phyloP scores from a whole-genome alignment of 2,329 filamentous ascomycete genomes.

The Sporothrix pseudoabietina region DNA sequence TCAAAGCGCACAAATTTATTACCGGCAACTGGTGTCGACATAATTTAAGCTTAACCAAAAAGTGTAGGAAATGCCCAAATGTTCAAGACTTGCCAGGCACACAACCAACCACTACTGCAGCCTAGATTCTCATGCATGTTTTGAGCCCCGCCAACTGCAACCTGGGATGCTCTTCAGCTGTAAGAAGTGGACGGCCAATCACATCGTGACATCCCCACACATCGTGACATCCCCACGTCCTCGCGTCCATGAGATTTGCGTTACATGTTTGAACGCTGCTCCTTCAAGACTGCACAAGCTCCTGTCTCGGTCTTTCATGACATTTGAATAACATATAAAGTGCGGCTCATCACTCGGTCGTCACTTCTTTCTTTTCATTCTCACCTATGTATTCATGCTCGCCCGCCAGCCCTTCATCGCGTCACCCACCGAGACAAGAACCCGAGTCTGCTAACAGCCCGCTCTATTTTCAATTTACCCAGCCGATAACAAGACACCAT shows the following conservation, averaged over 20 bases:
- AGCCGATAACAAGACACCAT: neutral
- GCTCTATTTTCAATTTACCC: neutral
- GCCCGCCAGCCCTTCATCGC: neutral
- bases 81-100: neutral
- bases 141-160: neutral
- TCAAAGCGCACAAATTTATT: neutral
- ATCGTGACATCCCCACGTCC: no score
- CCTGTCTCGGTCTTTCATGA: neutral
- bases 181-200: neutral
- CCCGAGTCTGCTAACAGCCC: neutral
- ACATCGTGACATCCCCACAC: neutral
- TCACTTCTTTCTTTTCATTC: neutral
- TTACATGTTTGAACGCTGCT: neutral
- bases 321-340: neutral
- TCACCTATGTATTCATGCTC: neutral
- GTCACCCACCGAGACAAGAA: neutral
- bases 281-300: neutral
- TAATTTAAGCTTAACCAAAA: neutral
- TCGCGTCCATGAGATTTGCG: neutral
- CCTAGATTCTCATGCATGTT: neutral
- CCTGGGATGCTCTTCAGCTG: neutral
- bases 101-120: neutral
- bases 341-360: neutral
- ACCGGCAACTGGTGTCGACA: neutral
- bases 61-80: neutral